Conservation (phyloP, 2,329 filamentous ascomycete genomes). For the Fusarium setosum region DNA sequence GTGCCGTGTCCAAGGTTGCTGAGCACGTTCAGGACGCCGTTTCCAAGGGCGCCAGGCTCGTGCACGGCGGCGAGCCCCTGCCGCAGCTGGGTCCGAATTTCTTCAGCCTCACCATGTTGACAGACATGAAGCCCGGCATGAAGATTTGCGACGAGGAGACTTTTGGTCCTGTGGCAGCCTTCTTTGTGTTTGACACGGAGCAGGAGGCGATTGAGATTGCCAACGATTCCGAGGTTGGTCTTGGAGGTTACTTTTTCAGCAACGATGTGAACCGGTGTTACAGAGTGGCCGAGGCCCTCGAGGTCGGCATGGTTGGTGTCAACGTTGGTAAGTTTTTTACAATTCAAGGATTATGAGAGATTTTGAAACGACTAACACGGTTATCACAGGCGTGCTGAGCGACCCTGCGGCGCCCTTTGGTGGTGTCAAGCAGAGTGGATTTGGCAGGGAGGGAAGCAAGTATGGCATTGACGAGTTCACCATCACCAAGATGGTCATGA, state of each 20-base stretch:
- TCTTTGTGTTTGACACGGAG: conserved; percentile 76
- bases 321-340: conserved; percentile 40
- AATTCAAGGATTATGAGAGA: neutral
- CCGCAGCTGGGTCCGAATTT: conserved; percentile 74
- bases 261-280: conserved; percentile 52
- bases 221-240: conserved; percentile 74
- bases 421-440: conserved; percentile 82
- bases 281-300: conserved; percentile 59
- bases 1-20: conserved; percentile 71
- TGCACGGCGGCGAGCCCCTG: conserved; percentile 67
- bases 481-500: conserved; percentile 69
- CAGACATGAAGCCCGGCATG: conserved; percentile 76
- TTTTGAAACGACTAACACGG: conserved; percentile 23
- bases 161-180: conserved; percentile 76
- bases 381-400: conserved; percentile 54
- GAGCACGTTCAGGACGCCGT: conserved; percentile 71
- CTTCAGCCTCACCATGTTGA: conserved; percentile 75
- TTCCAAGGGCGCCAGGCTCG: conserved; percentile 69
- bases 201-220: conserved; percentile 75
- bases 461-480: conserved; percentile 80
- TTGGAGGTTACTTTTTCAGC: conserved; percentile 79
- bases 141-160: conserved; percentile 75
- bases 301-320: conserved; percentile 54
- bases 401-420: conserved; percentile 72
- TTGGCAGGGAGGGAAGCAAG: conserved; percentile 78